phyloP scores from a whole-genome alignment of 495 filamentous ascomycete genomes.

The Cercophora scortea region DNA sequence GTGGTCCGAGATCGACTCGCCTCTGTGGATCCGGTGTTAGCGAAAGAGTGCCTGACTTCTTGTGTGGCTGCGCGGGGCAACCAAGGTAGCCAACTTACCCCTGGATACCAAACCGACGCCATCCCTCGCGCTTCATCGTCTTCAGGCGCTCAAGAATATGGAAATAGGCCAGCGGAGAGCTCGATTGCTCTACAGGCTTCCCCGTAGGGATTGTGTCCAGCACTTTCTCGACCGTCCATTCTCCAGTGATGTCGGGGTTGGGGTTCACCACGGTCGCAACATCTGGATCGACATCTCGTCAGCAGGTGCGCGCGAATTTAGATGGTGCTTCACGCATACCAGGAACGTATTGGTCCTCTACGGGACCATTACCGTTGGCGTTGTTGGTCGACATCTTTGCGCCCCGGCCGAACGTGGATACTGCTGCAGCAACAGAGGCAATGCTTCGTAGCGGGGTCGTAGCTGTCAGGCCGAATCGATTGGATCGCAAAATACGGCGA shows the following conservation, averaged over 20 bases:
- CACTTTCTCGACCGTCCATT: slow-evolving; percentile 45
- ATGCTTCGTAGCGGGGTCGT: too few species aligned
- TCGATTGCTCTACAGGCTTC: slow-evolving; percentile 49
- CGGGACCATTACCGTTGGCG: too few species aligned
- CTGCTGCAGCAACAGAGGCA: too few species aligned
- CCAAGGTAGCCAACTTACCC: slow-evolving; percentile 29
- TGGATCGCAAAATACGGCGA: too few species aligned
- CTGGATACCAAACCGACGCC: slow-evolving; percentile 77
- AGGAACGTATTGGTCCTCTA: too few species aligned
- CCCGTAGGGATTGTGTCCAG: slow-evolving; percentile 34
- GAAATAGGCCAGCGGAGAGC: slow-evolving; percentile 81
- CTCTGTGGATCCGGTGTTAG: slow-evolving; percentile 19
- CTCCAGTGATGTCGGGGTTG: slow-evolving; percentile 25
- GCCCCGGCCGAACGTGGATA: too few species aligned
- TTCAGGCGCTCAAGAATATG: slow-evolving; percentile 89
- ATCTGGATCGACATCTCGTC: slow-evolving; percentile 5
- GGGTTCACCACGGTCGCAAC: slow-evolving; percentile 21
- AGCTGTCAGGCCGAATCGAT: too few species aligned
- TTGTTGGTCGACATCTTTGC: too few species aligned
- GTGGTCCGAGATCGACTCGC: slow-evolving; percentile 91
- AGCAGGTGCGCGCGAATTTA: neutral
- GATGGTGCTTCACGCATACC: too few species aligned
- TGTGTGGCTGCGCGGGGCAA: too few species aligned
- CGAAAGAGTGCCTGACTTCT: neutral
- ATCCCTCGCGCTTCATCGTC: slow-evolving; percentile 92